phyloP scores from a whole-genome alignment of 164 flowering plant species.

The Liriodendron chinense region DNA sequence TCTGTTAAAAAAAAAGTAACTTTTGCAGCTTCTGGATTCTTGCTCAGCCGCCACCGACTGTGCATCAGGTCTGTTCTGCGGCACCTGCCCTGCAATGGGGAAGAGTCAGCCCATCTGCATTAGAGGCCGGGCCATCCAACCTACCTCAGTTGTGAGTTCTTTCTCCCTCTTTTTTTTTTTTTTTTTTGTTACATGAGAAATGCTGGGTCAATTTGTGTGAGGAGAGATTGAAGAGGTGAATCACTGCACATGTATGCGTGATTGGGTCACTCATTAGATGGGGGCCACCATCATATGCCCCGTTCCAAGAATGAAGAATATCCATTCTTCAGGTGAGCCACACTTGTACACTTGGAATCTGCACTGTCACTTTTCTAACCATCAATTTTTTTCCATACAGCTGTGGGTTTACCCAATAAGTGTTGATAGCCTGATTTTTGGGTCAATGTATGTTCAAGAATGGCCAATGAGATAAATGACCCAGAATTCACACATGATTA shows the following conservation, averaged over 20 bases:
- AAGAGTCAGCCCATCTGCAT: constrained; percentile 63
- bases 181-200: neutral
- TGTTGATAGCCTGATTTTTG: neutral
- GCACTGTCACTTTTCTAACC: no score
- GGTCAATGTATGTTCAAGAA: neutral
- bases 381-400: neutral
- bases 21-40: constrained; percentile 57
- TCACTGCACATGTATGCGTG: neutral
- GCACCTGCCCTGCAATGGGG: constrained; percentile 66
- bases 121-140: constrained; percentile 72
- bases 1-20: neutral
- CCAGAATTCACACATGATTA: neutral
- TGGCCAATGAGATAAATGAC: neutral
- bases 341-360: no score
- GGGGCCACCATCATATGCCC: neutral
- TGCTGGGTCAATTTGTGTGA: neutral
- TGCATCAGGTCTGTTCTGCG: constrained; percentile 76
- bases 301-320: neutral
- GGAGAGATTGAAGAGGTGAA: neutral
- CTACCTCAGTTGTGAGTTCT: constrained; percentile 61
- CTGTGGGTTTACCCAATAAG: neutral
- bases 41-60: constrained; percentile 66
- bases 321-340: neutral
- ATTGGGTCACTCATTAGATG: neutral
- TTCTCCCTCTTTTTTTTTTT: neutral